Conservation (phyloP, 2,329 filamentous ascomycete species). For the Hypoxylon sp. region DNA sequence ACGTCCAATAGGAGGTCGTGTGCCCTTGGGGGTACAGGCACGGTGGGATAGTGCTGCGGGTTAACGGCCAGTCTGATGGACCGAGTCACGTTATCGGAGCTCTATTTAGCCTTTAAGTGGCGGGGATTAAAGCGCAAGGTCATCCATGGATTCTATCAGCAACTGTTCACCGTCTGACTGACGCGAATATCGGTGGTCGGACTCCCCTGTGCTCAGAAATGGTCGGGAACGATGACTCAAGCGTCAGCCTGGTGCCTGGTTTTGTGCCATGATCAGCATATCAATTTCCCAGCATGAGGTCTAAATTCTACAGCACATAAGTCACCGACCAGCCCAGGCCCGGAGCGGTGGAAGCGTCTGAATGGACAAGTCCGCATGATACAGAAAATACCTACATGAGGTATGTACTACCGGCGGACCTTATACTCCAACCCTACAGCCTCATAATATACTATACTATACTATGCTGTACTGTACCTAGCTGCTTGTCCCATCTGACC, state of each 20-base stretch:
- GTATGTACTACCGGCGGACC: background rate
- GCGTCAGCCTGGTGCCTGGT: slow-evolving; percentile 42
- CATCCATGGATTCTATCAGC: slow-evolving; percentile 12
- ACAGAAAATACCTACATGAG: slow-evolving; percentile 12
- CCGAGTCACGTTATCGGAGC: slow-evolving; percentile 41
- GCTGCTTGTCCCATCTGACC: background rate
- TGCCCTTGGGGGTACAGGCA: slow-evolving; percentile 21
- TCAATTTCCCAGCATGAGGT: slow-evolving; percentile 31
- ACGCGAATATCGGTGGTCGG: slow-evolving; percentile 21
- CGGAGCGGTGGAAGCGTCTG: slow-evolving; percentile 6
- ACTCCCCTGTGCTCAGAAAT: background rate
- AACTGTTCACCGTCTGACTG: slow-evolving; percentile 34
- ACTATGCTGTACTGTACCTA: background rate
- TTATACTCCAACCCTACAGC: background rate
- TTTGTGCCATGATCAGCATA: slow-evolving; percentile 38
- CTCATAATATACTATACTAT: background rate
- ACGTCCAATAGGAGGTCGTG: slow-evolving; percentile 23
- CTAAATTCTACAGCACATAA: slow-evolving; percentile 14
- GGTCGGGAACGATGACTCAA: slow-evolving; percentile 32
- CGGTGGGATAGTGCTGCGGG: slow-evolving; percentile 18
- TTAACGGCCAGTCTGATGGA: slow-evolving; percentile 36
- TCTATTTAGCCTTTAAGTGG: slow-evolving; percentile 37
- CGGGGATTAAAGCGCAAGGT: slow-evolving; percentile 20
- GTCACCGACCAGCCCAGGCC: slow-evolving; percentile 38
- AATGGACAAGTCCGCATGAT: slow-evolving; percentile 8